Percentiles rank a stretch among this genome's conserved stretches.
Evolutionary conservation across 495 filamentous ascomycete species (phyloP).

Genomic region (Aspergillus sclerotiicarbonarius): DNA sequence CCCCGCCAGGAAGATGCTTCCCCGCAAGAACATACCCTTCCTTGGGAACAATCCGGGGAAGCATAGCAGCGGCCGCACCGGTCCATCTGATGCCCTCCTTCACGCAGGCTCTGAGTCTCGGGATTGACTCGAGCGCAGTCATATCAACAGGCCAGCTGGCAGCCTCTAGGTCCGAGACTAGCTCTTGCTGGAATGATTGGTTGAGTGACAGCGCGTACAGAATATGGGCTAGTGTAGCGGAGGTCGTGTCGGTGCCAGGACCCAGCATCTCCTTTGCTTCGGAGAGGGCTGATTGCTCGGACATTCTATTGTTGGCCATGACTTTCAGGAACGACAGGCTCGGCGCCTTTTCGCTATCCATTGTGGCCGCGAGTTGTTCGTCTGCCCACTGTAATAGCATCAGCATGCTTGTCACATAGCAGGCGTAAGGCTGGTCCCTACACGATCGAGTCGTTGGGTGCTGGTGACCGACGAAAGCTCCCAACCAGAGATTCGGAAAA

Average conservation of each 20-base stretch:
- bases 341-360: background rate
- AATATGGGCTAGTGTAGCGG: slow-evolving; percentile 1
- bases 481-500: background rate
- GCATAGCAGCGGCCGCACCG: background rate
- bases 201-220: slow-evolving; percentile 1
- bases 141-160: background rate
- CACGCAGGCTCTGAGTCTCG: background rate
- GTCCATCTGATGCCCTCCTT: slow-evolving; percentile 2
- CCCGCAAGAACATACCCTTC: background rate
- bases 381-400: background rate
- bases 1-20: background rate
- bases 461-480: background rate
- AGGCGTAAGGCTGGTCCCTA: background rate
- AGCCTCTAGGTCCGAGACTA: background rate
- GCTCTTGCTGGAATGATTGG: background rate
- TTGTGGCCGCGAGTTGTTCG: background rate
- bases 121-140: background rate
- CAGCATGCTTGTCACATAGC: background rate
- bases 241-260: background rate
- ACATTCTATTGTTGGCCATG: background rate
- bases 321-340: background rate
- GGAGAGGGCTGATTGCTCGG: background rate
- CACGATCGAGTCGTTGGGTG: background rate
- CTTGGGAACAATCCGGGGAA: background rate
- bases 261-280: slow-evolving; percentile 4